phyloP scores from a whole-genome alignment of 2,329 filamentous ascomycete species.

The Botrytis paeoniae region DNA sequence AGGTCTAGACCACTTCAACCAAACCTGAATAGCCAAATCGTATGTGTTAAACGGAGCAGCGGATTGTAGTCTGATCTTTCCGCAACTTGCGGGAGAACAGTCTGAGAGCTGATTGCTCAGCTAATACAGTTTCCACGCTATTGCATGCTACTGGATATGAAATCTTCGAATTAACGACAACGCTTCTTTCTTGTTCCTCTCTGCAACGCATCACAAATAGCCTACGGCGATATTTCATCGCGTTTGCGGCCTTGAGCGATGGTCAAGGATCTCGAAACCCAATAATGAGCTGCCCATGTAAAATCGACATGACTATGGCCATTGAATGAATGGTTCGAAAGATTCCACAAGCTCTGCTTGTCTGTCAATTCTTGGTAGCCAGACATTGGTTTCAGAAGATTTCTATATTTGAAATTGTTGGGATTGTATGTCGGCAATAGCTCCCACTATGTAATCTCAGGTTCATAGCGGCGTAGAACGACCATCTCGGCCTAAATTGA shows the following conservation, averaged over 20 bases:
- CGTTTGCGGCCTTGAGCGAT: not conserved
- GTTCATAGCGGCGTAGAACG: no score
- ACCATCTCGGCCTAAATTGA: not conserved
- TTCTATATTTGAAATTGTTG: not conserved
- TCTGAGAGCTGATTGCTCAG: constrained; percentile 69
- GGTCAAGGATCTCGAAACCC: not conserved
- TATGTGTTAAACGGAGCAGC: not conserved
- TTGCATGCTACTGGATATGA: constrained; percentile 96
- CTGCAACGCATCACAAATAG: not conserved
- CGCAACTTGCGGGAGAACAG: constrained; percentile 68
- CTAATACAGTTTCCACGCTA: constrained; percentile 83
- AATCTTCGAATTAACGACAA: constrained; percentile 88
- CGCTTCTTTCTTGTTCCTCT: constrained; percentile 45
- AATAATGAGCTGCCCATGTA: not conserved
- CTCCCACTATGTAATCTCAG: not conserved
- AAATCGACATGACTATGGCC: not conserved
- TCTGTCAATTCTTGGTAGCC: not conserved
- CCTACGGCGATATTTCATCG: not conserved
- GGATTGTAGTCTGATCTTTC: constrained; percentile 32
- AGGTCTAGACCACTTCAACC: not conserved
- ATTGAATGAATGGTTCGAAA: no score
- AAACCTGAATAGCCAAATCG: not conserved
- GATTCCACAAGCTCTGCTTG: not conserved
- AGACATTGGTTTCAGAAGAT: not conserved
- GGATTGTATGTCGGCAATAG: no score